Base-by-base conservation (phyloP, 1,139 yeast species). In the Candida glucosophila region DNA sequence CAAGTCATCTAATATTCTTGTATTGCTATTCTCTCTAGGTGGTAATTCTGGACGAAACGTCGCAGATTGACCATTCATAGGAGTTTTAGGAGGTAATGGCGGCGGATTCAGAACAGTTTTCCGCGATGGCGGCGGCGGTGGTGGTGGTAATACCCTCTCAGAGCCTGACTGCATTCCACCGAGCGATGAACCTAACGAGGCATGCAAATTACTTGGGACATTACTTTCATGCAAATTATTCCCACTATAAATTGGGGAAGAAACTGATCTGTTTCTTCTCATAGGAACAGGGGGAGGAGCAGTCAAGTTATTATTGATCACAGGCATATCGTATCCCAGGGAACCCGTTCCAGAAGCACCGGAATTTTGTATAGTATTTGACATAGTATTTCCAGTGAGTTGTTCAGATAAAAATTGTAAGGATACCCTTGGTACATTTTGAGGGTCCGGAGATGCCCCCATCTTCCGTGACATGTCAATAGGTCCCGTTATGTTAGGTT, bases 1-100 rank as follows among this genome's bases (percentile, higher is more conserved):
- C 32, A 75, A 55, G 43, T 76, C 77, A 29, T 75, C 76, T 36
- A 76, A 47, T 14, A 75, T 71, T 33, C 73, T 67, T 32, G n/a
- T n/a, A 2, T 73, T 67, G 31, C 67, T 63, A 29, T 53, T 53
- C 30, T 45, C 51, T 17, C 38, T 40, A 22, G 26, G 22, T 13
- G 29, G 25, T 6, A n/a, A 19, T n/a, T n/a, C n/a, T 4, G 24
- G 12, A 10, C 15, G 10, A 12, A 19, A 15, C 3, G 17, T 11
- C 11, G 20, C 19, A 12, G n/a, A 13, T 12, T 15, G 18, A 3
- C 24, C 23, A 3, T 28, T 22, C 14, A 28, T 18, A 6, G 49
- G 33, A 2, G 51, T 42, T 30, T 54, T 55, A 8, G 66, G 66
- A 4, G 64, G 63, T 18, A 52, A 36, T 6, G 59, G 54, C 2